Base-by-base conservation (phyloP, 768 basidiomycete species). In the Inosperma sp. region DNA sequence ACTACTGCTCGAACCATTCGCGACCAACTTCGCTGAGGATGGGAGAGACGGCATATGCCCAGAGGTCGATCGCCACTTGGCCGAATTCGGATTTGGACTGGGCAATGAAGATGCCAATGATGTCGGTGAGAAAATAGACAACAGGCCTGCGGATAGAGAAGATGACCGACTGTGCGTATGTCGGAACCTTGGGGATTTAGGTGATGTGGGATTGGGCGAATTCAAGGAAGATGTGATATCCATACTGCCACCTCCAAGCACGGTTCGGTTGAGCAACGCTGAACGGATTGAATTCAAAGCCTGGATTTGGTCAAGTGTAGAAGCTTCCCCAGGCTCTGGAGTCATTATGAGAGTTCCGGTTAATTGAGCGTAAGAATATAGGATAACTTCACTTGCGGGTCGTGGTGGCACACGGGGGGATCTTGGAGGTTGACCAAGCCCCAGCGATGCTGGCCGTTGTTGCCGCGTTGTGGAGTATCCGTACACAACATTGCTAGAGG, bases 341-440 rank as follows among this genome's bases (percentile, higher is more conserved):
- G 78, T 72, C 53, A 92, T 66, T 19, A 77, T 70, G 14, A 88
- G 72, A 0, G 80, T 79, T 4, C 92, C 92, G 5, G 79, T 70
- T 26, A 93, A 75, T 51, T 93, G 88, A 0, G 83, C 88, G 57
- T 93, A 93, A 0, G 91, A 83, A 65, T 93, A 93, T 2, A 93
- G 76, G 16, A 93, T 79, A 14, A 88, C 69, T 55, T 92, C 86
- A 0, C 79, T 79, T 3, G 75, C 65, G 19, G 72, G 65, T 27
- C 44, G 42, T 77, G 67, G 60, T 80, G 77, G 13, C 73, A 64
- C 31, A 48, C 52, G 56, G 39, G 52, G 41, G 58, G 69, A 36
- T 62, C 52, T 44, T 1, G 74, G 64, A 0, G 77, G 62, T 14
- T 77, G 75, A 0, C 82, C 83, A 0, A 82, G 68, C 5, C 76